These are phyloP conservation scores for Rhododendron ovatum DNA, from an alignment of 148 eudicot species.

Conservation along the genomic window DNA sequence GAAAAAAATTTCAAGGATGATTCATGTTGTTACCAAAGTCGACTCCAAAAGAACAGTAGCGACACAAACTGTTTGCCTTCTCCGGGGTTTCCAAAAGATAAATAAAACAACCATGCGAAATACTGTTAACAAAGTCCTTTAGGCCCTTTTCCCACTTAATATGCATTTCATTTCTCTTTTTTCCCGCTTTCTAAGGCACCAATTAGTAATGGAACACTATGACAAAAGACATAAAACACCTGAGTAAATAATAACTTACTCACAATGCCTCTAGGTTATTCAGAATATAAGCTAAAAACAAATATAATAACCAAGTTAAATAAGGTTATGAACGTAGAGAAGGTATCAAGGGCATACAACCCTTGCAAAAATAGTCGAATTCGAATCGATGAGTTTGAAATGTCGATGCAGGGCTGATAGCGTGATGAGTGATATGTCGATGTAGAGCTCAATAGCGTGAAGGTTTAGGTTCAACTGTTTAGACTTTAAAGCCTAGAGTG, in stretches of 20 bases:
- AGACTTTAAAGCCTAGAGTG: slow-evolving; percentile 46
- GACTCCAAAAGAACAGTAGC: slow-evolving; percentile 17
- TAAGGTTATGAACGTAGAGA: slow-evolving; percentile 35
- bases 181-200: neutral
- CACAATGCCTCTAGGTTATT: neutral
- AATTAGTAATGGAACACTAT: neutral
- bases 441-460: slow-evolving; percentile 45
- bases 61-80: slow-evolving; percentile 27
- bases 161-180: neutral
- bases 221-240: neutral
- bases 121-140: neutral
- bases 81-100: slow-evolving; percentile 29
- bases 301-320: slow-evolving; percentile 35
- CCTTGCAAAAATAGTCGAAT: slow-evolving; percentile 43
- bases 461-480: slow-evolving; percentile 40
- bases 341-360: slow-evolving; percentile 39
- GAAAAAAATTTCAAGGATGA: neutral
- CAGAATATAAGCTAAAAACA: slow-evolving; percentile 4
- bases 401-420: slow-evolving; percentile 49
- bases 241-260: neutral
- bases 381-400: slow-evolving; percentile 32
- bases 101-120: slow-evolving; percentile 8
- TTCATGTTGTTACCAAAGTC: neutral
- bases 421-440: slow-evolving; percentile 40
- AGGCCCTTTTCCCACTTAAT: neutral